These are phyloP conservation scores for Atractiella rhizophila DNA, from an alignment of 768 basidiomycete species.

Conservation along the genomic window DNA sequence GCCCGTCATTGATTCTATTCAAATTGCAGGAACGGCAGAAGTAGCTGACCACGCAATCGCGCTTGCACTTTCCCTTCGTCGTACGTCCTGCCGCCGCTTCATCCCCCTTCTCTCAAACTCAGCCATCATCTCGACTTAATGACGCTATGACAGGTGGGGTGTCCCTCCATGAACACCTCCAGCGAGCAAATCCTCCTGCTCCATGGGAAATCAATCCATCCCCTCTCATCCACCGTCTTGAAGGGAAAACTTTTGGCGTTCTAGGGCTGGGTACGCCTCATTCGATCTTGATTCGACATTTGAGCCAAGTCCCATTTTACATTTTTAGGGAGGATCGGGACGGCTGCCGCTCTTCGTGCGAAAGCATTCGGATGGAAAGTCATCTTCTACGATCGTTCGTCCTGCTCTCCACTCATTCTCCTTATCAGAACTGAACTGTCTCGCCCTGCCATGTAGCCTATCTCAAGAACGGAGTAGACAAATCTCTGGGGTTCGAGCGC, in stretches of 20 bases:
- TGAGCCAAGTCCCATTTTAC: too few species aligned
- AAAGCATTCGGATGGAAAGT: constrained; percentile 15
- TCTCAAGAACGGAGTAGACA: constrained; percentile 9
- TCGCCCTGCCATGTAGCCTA: constrained; percentile 8
- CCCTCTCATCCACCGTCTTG: constrained; percentile 11
- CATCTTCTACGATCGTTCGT: too few species aligned
- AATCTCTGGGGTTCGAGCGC: constrained; percentile 9
- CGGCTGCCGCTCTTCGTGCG: constrained; percentile 13
- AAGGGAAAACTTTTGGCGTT: constrained; percentile 10
- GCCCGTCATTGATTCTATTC: background rate
- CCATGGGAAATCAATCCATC: constrained; percentile 5
- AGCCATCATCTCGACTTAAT: too few species aligned
- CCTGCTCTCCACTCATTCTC: background rate
- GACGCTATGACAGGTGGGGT: too few species aligned
- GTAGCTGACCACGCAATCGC: constrained; percentile 16
- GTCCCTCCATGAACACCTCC: constrained; percentile 13
- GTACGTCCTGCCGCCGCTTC: too few species aligned
- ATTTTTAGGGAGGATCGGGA: constrained; percentile 16
- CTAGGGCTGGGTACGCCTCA: too few species aligned
- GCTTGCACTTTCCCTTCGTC: constrained; percentile 10
- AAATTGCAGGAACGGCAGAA: constrained; percentile 15
- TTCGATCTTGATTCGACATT: too few species aligned
- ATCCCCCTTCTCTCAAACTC: too few species aligned
- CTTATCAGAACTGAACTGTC: background rate
- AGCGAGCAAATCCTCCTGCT: constrained; percentile 5